phyloP scores from a whole-genome alignment of 75 land plant species.

The Sequoia sempervirens region DNA sequence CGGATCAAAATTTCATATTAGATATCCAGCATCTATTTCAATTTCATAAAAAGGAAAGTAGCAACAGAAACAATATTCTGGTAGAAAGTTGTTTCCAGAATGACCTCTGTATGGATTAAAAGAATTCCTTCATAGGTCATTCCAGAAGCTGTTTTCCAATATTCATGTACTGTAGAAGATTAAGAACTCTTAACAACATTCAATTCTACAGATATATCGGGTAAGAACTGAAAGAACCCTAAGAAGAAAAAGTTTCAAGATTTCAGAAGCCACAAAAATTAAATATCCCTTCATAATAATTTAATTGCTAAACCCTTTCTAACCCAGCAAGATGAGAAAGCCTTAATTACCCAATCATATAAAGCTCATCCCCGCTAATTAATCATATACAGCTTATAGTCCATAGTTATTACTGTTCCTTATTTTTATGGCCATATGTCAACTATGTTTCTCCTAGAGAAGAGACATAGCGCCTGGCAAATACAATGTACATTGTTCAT shows the following conservation, averaged over 20 bases:
- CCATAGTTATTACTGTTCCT: too few relatives aligned
- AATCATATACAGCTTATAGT: too few relatives aligned
- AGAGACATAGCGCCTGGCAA: not conserved
- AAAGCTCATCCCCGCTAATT: not conserved
- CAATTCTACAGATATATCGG: not conserved
- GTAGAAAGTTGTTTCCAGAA: not conserved
- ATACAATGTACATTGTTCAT: constrained; percentile 7
- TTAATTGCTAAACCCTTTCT: not conserved
- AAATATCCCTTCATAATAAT: not conserved
- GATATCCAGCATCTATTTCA: not conserved
- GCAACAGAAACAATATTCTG: not conserved
- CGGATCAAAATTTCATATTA: constrained; percentile 14
- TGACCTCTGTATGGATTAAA: not conserved
- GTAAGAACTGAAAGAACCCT: not conserved
- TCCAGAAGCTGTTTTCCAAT: not conserved
- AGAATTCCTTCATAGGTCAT: not conserved
- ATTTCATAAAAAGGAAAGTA: not conserved
- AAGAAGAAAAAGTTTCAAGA: not conserved
- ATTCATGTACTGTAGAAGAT: not conserved
- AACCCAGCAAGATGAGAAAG: not conserved
- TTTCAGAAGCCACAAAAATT: not conserved
- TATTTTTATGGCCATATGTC: too few relatives aligned
- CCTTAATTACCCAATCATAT: not conserved
- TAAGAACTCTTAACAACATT: not conserved
- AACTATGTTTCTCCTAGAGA: not conserved